Percentiles rank a stretch among this genome's conserved stretches.
phyloP scores from a whole-genome alignment of 768 basidiomycete species.

The Sporobolomyces phaffii region DNA sequence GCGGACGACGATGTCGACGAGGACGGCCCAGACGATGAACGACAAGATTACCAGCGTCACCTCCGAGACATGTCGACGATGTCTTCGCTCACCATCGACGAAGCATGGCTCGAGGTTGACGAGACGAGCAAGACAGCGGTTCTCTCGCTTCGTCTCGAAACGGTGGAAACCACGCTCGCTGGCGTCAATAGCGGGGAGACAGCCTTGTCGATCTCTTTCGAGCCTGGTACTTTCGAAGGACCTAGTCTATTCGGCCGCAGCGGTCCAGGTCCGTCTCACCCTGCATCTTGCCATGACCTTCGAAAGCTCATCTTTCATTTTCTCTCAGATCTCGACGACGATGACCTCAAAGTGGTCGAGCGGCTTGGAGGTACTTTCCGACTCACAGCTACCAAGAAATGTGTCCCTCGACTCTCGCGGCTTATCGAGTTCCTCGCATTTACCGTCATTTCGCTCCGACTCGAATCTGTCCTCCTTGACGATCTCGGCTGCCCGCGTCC shows the following conservation, averaged over 20 bases:
- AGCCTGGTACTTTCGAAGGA: neutral
- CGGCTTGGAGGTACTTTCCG: constrained; percentile 30
- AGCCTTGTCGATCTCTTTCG: neutral
- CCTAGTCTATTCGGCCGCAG: constrained; percentile 6
- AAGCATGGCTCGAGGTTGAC: constrained; percentile 19
- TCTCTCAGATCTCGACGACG: neutral
- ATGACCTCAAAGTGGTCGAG: constrained; percentile 15
- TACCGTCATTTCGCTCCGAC: constrained; percentile 31
- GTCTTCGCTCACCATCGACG: neutral
- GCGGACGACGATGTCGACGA: neutral
- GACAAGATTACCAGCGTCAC: no score
- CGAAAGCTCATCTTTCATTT: neutral
- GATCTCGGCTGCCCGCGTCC: constrained; percentile 28
- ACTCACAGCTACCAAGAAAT: constrained; percentile 21
- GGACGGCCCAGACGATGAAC: neutral
- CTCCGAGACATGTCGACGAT: neutral
- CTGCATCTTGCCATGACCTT: no score
- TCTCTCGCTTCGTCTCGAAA: constrained; percentile 1
- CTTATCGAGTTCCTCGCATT: constrained; percentile 32
- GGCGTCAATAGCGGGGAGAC: neutral
- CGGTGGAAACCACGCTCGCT: constrained; percentile 12
- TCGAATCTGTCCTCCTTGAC: constrained; percentile 29
- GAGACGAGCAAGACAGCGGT: neutral
- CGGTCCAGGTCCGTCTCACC: neutral
- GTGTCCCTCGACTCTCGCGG: constrained; percentile 16